These are phyloP conservation scores for Suillus placidus DNA, from an alignment of 768 basidiomycete genomes.

Conservation along the genomic window DNA sequence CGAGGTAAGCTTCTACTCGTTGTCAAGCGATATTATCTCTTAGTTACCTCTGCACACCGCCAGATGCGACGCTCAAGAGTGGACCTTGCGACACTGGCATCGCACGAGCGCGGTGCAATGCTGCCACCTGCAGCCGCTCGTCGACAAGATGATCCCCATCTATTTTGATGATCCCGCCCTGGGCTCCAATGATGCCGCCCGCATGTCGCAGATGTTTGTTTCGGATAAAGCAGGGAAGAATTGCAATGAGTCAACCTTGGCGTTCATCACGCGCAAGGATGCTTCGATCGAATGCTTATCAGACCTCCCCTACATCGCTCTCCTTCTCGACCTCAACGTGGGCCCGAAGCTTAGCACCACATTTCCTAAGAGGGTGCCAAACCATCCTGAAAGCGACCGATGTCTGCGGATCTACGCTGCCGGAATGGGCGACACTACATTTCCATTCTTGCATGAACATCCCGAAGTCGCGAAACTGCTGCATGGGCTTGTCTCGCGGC, in stretches of 20 bases:
- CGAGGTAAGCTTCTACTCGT: background rate
- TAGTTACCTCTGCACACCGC: background rate
- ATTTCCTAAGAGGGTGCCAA: background rate
- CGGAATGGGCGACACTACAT: background rate
- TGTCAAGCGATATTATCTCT: background rate
- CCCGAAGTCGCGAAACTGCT: too few species aligned
- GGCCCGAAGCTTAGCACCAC: background rate
- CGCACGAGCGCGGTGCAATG: slow-evolving; percentile 24
- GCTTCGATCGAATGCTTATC: background rate
- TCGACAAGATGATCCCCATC: slow-evolving; percentile 20
- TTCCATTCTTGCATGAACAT: background rate
- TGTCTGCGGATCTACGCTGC: slow-evolving; percentile 4
- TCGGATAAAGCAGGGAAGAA: slow-evolving; percentile 17
- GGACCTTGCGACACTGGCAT: slow-evolving; percentile 18
- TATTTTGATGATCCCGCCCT: slow-evolving; percentile 11
- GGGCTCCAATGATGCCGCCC: background rate
- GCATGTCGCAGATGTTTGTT: slow-evolving; percentile 20
- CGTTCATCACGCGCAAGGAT: background rate
- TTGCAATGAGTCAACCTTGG: background rate
- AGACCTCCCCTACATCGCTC: slow-evolving; percentile 1
- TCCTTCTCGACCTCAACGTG: slow-evolving; percentile 4
- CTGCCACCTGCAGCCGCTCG: slow-evolving; percentile 11
- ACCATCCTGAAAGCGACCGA: background rate
- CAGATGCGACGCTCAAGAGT: background rate
- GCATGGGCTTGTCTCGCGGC: too few species aligned